Base-by-base conservation (phyloP, 371 early-diverging fungal genomes). In the Mucor velutinosus region DNA sequence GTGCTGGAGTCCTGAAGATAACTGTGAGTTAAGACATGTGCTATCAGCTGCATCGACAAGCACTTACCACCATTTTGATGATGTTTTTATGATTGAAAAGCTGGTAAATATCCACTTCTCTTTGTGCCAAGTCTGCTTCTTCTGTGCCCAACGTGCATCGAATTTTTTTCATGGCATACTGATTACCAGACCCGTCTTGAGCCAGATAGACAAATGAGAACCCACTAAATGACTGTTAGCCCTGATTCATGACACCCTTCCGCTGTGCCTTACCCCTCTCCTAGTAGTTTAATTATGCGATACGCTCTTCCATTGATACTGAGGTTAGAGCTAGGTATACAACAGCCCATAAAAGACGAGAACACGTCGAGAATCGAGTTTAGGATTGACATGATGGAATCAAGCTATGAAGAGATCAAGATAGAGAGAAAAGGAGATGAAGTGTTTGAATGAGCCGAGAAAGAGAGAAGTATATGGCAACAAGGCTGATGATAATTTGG, bases 191-290 rank as follows among this genome's bases (percentile, higher is more conserved):
- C 0, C 81, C 73, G 61, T 90, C 90, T 65, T 89, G 82, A 5
- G 88, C 90, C 12, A 93, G 74, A 60, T 89, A 87, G 4, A 93
- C 92, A 63, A 85, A 86, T 21, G 91, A 88, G 77, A 92, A 93
- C 12, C 92, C 94, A 49, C 94, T 90, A 25, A 7, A 8, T 10
- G 12, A 45, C 2, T 0, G 17, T 60, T 21, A 58, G 23, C 25
- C 3, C 12, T 23, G 30, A 6, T 17, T 2, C 60, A 32, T 43
- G 12, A 14, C 17, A 55, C 5, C 27, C 35, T 30, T 19, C 17
- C 25, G 19, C 3, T 11, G 25, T 25, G 1, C 8, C 10, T 80
- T 82, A 90, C 91, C 90, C 90, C 84, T 90, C 91, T 23, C 91
- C 91, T 23, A 90, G 79, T 27, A 89, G 67, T 65, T 85, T 89